These are phyloP conservation scores for Picochlorum sp. DNA, from an alignment of 139 green algal genomes.

Conservation along the genomic window DNA sequence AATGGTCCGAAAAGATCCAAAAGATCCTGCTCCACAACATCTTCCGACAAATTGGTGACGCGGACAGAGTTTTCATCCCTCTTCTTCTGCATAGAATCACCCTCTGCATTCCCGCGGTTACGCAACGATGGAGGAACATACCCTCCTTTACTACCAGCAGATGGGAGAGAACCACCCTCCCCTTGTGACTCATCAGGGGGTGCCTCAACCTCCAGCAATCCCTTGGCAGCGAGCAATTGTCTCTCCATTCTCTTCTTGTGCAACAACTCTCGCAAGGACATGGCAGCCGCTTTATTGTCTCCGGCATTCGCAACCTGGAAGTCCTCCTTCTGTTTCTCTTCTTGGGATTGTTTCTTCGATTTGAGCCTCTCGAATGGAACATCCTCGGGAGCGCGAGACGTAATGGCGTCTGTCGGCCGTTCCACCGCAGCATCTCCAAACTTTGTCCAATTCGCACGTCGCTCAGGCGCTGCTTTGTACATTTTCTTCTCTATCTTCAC, in stretches of 20 bases:
- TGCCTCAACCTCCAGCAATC: constrained; percentile 58
- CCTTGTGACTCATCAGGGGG: constrained; percentile 35
- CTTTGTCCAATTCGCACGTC: constrained; percentile 60
- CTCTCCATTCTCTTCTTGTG: constrained; percentile 83
- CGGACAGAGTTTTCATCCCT: constrained; percentile 93
- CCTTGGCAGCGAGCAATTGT: constrained; percentile 76
- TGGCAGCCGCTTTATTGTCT: constrained; percentile 45
- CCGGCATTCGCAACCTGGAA: constrained; percentile 55
- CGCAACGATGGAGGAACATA: constrained; percentile 81
- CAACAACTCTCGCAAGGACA: constrained; percentile 71
- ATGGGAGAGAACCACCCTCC: constrained; percentile 19
- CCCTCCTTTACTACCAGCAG: constrained; percentile 52
- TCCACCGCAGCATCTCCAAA: constrained; percentile 76
- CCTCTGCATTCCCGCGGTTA: constrained; percentile 32
- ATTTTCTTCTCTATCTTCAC: constrained; percentile 85
- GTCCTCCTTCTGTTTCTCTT: constrained; percentile 81
- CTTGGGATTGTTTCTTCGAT: constrained; percentile 63
- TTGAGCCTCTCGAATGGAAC: constrained; percentile 85
- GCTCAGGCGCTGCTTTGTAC: constrained; percentile 59
- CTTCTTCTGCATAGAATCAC: constrained; percentile 35
- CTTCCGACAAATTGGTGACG: constrained; percentile 96
- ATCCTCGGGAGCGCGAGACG: constrained; percentile 72
- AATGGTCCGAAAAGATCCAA: constrained; percentile 93
- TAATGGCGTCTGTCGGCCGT: constrained; percentile 45
- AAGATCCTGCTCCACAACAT: constrained; percentile 87